These are phyloP conservation scores for Ziziphus jujuba DNA, from an alignment of 306 rosid genomes.

Conservation along the genomic window DNA sequence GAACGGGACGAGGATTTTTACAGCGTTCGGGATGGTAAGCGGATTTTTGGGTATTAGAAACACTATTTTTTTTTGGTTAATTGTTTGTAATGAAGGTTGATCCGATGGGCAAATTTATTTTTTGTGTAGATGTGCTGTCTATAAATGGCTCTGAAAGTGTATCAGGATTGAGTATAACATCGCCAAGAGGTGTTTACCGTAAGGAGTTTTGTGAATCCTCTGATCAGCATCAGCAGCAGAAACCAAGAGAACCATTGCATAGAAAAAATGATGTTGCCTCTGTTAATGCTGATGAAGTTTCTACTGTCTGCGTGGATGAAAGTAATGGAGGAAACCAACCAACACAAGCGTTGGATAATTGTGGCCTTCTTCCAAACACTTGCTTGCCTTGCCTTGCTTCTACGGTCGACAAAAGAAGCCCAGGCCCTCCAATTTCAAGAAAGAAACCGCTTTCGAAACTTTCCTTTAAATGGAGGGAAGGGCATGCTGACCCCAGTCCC, in stretches of 20 bases:
- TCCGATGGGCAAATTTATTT: not conserved
- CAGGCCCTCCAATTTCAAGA: conserved; percentile 47
- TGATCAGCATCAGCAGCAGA: conserved; percentile 8
- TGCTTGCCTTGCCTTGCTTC: conserved; percentile 72
- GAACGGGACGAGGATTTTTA: conserved; percentile 92
- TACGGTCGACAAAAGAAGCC: conserved; percentile 51
- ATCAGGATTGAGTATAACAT: conserved; percentile 44
- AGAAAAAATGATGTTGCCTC: conserved; percentile 20
- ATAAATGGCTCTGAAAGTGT: conserved; percentile 42
- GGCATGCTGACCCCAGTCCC: conserved; percentile 42
- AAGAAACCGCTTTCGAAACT: conserved; percentile 56
- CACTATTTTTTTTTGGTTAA: not conserved
- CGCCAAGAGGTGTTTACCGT: conserved; percentile 31
- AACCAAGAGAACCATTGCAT: conserved; percentile 13
- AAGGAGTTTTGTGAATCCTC: conserved; percentile 21
- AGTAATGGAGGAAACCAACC: conserved; percentile 38
- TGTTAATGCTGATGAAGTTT: conserved; percentile 37
- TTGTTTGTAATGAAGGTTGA: not conserved
- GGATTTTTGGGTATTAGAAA: not conserved
- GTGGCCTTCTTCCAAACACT: conserved; percentile 58
- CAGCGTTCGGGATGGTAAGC: conserved; percentile 76
- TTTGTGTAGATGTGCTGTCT: conserved; percentile 44
- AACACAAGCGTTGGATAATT: conserved; percentile 32
- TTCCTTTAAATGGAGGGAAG: conserved; percentile 87
- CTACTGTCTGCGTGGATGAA: conserved; percentile 43